These are phyloP conservation scores for Camelina hispida DNA, from an alignment of 345 rosid genomes.

Conservation along the genomic window DNA sequence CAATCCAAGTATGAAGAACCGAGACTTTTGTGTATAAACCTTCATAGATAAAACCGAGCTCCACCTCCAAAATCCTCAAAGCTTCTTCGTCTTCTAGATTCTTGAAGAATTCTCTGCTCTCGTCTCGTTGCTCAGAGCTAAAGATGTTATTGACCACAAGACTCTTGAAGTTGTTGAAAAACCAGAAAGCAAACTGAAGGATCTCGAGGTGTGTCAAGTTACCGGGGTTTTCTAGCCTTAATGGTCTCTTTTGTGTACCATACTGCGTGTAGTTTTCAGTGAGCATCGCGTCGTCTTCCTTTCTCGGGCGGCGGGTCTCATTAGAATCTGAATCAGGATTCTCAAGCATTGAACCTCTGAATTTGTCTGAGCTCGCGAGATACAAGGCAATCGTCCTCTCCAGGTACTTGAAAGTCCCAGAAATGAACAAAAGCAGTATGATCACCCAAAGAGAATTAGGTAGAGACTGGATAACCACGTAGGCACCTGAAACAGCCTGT, in stretches of 20 bases:
- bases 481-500: constrained; percentile 3
- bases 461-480: background rate
- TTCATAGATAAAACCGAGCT: background rate
- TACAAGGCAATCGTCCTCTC: background rate
- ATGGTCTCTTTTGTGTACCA: background rate
- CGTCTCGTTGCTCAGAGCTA: background rate
- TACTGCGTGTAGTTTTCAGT: background rate
- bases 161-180: background rate
- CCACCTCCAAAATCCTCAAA: background rate
- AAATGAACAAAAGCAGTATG: background rate
- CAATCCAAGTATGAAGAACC: background rate
- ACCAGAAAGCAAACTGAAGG: constrained; percentile 3
- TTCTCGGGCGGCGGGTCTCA: background rate
- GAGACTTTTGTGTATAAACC: background rate
- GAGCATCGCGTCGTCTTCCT: background rate
- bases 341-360: background rate
- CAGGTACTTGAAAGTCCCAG: background rate
- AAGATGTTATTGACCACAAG: background rate
- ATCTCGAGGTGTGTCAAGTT: background rate
- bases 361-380: constrained; percentile 4
- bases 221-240: background rate
- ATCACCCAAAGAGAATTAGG: background rate
- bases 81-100: background rate
- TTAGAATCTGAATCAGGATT: background rate
- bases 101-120: background rate